Base-by-base conservation (phyloP, 441 rosid species). In the Pelargonium myrrhifolium region DNA sequence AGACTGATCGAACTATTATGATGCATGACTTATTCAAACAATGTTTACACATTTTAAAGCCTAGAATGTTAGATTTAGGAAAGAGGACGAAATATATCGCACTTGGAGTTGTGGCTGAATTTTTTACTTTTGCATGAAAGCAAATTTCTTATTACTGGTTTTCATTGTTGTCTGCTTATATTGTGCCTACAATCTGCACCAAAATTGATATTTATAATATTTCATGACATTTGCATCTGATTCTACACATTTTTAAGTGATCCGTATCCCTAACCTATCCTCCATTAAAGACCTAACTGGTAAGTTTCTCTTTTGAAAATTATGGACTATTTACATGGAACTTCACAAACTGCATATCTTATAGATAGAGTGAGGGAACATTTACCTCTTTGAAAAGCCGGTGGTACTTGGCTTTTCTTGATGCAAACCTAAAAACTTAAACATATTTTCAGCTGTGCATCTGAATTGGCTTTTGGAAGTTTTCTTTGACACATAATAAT, bases 371-470 rank as follows among this genome's bases (percentile, higher is more conserved):
- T n/a, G 24, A 15, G 35, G 66, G 14, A 63, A 35, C 18, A 63
- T 37, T 18, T 59, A 24, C 10, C 3, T 31, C 39, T 31, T 15
- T 14, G 66, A 63, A 35, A 31, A 63, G 9, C 43, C 6, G 35
- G 12, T n/a, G 20, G 56, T 17, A 28, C 31, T 28, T n/a, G 15
- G 56, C 17, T 49, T 49, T 49, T 49, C 56, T 14, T 49, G 17
- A 49, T 49, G 56, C 56, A 49, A 49, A 49, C 56, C 56, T 49
- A 49, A n/a, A 49, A 15, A 14, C 56, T 49, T 49, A 17, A 49
- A 49, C 15, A 49, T 18, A n/a, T 49, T 49, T 18, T 6, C 15
- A 49, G 15, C 15, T 49, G 56, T n/a, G 56, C 56, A 49, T 49
- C 56, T 49, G 43, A 9, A 62, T 62, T 64, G 24, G 20, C 22